Base-by-base conservation (phyloP, 805 yeast species). In the Myxozyma neglecta region DNA sequence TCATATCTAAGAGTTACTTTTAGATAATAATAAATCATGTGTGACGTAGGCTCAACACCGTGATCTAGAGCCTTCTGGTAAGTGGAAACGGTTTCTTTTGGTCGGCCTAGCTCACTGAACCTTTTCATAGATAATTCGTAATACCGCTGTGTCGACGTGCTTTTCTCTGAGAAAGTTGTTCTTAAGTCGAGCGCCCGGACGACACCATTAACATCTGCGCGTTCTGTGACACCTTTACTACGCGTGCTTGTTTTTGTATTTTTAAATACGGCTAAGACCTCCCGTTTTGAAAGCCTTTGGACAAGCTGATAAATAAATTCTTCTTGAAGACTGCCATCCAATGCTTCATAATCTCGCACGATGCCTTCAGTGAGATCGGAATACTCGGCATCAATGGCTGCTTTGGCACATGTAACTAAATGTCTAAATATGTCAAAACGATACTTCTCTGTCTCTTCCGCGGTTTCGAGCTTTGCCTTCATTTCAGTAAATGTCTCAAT, bases 311-410 rank as follows among this genome's bases (percentile, higher is more conserved):
- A 34, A 16, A 59, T 35, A 18, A 40, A 18, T 14, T 42, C 48
- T 16, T 34, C 50, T 7, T 36, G 49, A 5, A 50, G 10, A 7
- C 29, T 42, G 9, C 57, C 64, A 14, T 59, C 61, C 1, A 63
- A 35, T 9, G 13, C 37, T 37, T 63, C 61, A 16, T 51, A 52
- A 45, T 63, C 57, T 29, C 35, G 24, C 29, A 63, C 7, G 18
- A 63, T 60, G n/a, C 44, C 6, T 20, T 42, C 36, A 13, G 59
- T 57, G 16, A 60, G 36, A 3, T 37, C 18, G 11, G 59, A 7
- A 20, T 61, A 18, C 3, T 57, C 62, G 4, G 57, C 46, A 16
- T 53, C 57, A 10, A 63, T n/a, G 4, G 65, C 64, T 7, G 61
- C 51, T 37, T 56, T 59, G 11, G 44, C 52, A 39, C 66, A 62